phyloP scores from a whole-genome alignment of 257 asterid species.

The Salvia hispanica region DNA sequence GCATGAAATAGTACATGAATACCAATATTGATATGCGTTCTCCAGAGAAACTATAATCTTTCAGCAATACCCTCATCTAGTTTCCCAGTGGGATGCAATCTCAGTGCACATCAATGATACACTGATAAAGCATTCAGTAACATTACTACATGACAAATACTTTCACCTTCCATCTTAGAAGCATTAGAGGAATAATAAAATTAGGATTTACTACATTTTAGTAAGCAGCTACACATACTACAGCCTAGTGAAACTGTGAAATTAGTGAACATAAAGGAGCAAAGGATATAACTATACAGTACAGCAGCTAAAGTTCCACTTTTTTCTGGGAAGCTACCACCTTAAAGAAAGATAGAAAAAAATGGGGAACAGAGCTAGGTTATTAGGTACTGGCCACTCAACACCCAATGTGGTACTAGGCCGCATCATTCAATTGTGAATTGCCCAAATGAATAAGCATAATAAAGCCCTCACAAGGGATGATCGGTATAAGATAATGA shows the following conservation, averaged over 20 bases:
- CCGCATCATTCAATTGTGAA: neutral
- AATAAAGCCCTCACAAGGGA: neutral
- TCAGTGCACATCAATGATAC: constrained; percentile 3
- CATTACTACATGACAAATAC: constrained; percentile 6
- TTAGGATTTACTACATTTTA: constrained; percentile 9
- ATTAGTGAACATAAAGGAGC: constrained; percentile 7
- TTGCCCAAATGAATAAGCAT: neutral
- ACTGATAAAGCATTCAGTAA: neutral
- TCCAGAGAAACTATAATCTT: constrained; percentile 1
- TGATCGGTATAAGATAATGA: neutral
- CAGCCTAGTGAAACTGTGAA: constrained; percentile 22
- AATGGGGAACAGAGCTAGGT: neutral
- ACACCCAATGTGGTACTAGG: neutral
- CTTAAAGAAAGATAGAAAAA: neutral
- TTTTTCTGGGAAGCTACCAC: constrained; percentile 21
- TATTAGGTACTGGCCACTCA: neutral
- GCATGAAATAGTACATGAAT: constrained; percentile 17
- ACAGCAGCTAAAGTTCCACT: neutral
- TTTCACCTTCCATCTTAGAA: constrained; percentile 14
- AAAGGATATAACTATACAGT: constrained; percentile 7
- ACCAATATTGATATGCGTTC: constrained; percentile 6
- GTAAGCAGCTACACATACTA: neutral
- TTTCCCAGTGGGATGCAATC: constrained; percentile 16
- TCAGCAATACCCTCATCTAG: constrained; percentile 19
- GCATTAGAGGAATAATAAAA: neutral